Base-by-base conservation (phyloP, 768 basidiomycete genomes). In the Pleurotus giganteus region DNA sequence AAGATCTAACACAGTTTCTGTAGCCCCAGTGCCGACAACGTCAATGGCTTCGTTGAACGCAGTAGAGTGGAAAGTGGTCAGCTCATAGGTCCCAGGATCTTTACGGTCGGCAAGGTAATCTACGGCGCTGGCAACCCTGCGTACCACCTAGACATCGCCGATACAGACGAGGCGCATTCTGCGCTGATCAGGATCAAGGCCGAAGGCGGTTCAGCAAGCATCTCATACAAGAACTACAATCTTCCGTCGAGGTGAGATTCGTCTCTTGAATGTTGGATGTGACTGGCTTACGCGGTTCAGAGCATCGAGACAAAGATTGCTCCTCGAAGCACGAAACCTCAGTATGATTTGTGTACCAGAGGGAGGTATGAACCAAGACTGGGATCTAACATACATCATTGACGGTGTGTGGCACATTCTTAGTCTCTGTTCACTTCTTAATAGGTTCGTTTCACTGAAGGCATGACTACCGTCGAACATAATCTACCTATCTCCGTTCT, bases 151-250 rank as follows among this genome's bases (percentile, higher is more conserved):
- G 84, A 86, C 58, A 82, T 88, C 56, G 80, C 76, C 15, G 82
- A 79, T 49, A 71, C 79, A 58, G 75, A 70, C 3, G 87, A 89
- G 64, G 88, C 88, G 2, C 68, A 73, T 56, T 83, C 86, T 51
- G 86, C 86, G 2, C 74, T 90, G 34, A 69, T 77, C 7, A 79
- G 88, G 55, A 82, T 89, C 63, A 88, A 86, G 58, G 85, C 73
- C 3, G 88, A 90, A 64, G 88, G 86, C 28, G 88, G 88, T 3
- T 78, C 82, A 11, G 78, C 81, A 0, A 82, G 79, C 57, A 85
- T 85, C 60, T 89, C 87, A 6, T 89, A 90, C 65, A 90, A 90
- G 70, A 90, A 89, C 59, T 89, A 90, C 60, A 85, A 86, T 57
- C 62, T 86, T 15, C 87, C 88, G 15, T 80, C 80, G 21, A 76